Conservation (phyloP, 106 monocot species). For the Apostasia ramifera region DNA sequence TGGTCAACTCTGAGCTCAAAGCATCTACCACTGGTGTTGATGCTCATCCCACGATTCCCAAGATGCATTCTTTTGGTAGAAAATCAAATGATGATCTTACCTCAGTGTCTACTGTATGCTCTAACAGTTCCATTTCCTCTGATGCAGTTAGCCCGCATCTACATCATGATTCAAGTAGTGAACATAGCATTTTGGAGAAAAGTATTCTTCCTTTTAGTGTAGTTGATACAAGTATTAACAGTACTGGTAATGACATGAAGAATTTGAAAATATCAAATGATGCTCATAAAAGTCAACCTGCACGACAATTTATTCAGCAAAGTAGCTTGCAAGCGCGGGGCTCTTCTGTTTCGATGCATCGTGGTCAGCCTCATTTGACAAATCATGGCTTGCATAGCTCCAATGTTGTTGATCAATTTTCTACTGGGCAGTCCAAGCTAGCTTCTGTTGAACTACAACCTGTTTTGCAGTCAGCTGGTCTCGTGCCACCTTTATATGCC, state of each 20-base stretch:
- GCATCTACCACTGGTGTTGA: slow-evolving; percentile 3
- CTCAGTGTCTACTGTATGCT: slow-evolving; percentile 7
- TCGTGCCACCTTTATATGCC: slow-evolving; percentile 35
- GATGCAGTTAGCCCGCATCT: slow-evolving; percentile 9
- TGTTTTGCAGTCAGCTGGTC: slow-evolving; percentile 28
- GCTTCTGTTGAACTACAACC: slow-evolving; percentile 40
- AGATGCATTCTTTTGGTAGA: slow-evolving; percentile 9
- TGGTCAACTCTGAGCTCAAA: slow-evolving; percentile 15
- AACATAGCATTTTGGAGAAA: slow-evolving; percentile 5
- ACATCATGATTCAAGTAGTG: slow-evolving; percentile 9
- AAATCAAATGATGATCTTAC: slow-evolving; percentile 8
- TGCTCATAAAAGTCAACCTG: slow-evolving; percentile 21
- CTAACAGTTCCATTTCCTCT: slow-evolving; percentile 15
- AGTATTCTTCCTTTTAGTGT: slow-evolving; percentile 1
- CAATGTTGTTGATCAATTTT: slow-evolving; percentile 25
- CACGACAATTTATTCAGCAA: slow-evolving; percentile 22
- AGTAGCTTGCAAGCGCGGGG: slow-evolving; percentile 20
- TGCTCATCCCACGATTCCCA: slow-evolving; percentile 2
- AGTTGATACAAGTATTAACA: slow-evolving; percentile 23
- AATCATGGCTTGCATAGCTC: slow-evolving; percentile 21
- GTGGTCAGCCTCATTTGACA: slow-evolving; percentile 17
- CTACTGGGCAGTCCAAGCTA: slow-evolving; percentile 32
- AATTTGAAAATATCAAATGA: slow-evolving; percentile 42
- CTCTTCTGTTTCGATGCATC: slow-evolving; percentile 24
- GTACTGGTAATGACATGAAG: slow-evolving; percentile 40